Evolutionary conservation across 2,329 filamentous ascomycete genomes (phyloP).

Genomic region (Aspergillus sp.): DNA sequence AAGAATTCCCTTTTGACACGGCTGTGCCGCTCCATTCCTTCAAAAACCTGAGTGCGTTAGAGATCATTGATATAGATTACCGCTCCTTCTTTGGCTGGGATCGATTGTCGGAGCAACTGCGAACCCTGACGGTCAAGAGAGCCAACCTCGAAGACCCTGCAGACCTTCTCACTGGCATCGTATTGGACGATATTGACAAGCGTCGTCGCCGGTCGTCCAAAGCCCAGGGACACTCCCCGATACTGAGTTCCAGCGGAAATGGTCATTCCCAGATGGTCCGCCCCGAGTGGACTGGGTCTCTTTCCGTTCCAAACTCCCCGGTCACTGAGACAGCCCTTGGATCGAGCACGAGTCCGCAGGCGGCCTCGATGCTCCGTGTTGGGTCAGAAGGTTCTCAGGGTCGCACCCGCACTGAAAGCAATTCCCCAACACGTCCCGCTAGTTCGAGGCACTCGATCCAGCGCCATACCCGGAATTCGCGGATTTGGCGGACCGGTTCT

Average conservation of each 20-base stretch:
- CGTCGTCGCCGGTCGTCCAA: constrained; percentile 82
- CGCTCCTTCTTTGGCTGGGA: constrained; percentile 98
- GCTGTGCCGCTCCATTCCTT: constrained; percentile 94
- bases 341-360: constrained; percentile 45
- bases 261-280: constrained; percentile 56
- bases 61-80: constrained; percentile 93
- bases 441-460: constrained; percentile 65
- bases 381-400: constrained; percentile 48
- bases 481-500: constrained; percentile 79
- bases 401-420: constrained; percentile 56
- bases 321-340: constrained; percentile 41
- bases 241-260: constrained; percentile 56
- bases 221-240: constrained; percentile 65
- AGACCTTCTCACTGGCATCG: constrained; percentile 85
- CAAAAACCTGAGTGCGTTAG: constrained; percentile 90
- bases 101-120: constrained; percentile 80
- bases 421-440: constrained; percentile 69
- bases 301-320: constrained; percentile 63
- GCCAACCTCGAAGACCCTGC: constrained; percentile 82
- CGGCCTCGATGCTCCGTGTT: constrained; percentile 44
- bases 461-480: constrained; percentile 60
- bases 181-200: constrained; percentile 94
- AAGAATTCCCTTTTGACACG: constrained; percentile 97
- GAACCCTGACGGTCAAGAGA: constrained; percentile 80
- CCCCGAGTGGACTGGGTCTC: constrained; percentile 60